A percentile compares a stretch with the other conserved stretches of the same genome.
Conservation (phyloP, 345 rosid genomes). For the Combretum micranthum region DNA sequence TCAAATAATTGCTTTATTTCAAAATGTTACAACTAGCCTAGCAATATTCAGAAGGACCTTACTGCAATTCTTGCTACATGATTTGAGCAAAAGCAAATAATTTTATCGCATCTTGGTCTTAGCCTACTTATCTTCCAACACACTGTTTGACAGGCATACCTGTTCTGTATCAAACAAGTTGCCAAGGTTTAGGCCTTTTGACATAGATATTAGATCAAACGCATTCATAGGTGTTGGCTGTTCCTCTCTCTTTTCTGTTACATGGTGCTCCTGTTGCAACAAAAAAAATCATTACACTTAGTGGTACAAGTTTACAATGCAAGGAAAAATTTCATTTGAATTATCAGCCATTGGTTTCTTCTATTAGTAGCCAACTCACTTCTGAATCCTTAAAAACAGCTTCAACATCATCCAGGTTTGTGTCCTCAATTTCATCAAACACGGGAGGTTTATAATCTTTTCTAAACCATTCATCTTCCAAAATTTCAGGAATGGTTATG, state of each 20-base stretch:
- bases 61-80: too few relatives aligned
- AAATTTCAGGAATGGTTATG: conserved; percentile 64
- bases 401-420: conserved; percentile 84
- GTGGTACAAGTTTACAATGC: not conserved
- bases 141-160: conserved; percentile 28
- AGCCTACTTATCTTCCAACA: not conserved
- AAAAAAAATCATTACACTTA: conserved; percentile 1
- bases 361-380: conserved; percentile 28
- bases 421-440: conserved; percentile 59
- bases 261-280: conserved; percentile 68
- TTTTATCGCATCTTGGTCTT: too few relatives aligned
- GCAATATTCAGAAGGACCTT: too few relatives aligned
- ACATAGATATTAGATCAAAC: conserved; percentile 91
- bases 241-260: conserved; percentile 78
- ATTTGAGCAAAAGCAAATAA: too few relatives aligned
- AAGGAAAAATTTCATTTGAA: not conserved
- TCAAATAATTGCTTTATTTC: too few relatives aligned
- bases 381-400: conserved; percentile 91
- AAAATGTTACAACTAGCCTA: too few relatives aligned
- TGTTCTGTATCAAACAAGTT: conserved; percentile 79
- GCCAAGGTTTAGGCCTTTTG: conserved; percentile 78
- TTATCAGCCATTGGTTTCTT: not conserved
- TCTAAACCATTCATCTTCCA: conserved; percentile 91
- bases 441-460: conserved; percentile 76
- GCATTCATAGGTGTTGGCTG: conserved; percentile 84